These are phyloP conservation scores for Nitzschia sp. DNA, from an alignment of 108 stramenopile species.

Conservation along the genomic window DNA sequence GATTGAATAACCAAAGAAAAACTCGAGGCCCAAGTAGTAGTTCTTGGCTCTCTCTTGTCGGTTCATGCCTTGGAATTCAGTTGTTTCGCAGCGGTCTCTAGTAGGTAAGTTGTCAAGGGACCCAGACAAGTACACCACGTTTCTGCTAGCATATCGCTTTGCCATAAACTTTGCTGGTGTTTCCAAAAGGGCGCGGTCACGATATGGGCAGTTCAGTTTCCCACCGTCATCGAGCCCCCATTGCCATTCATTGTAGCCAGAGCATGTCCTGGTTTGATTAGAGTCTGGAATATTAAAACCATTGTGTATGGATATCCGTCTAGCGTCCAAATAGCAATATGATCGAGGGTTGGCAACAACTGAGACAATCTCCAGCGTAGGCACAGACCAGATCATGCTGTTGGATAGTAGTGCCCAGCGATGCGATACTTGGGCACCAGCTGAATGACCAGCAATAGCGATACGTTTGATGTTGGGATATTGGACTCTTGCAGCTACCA, in stretches of 20 bases:
- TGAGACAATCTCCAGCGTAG: conserved; percentile 35
- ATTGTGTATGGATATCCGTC: conserved; percentile 44
- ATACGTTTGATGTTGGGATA: conserved; percentile 60
- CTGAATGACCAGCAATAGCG: conserved; percentile 77
- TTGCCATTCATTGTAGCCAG: conserved; percentile 66
- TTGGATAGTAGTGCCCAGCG: conserved; percentile 79
- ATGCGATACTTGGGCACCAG: conserved; percentile 79
- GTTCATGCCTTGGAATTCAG: conserved; percentile 63
- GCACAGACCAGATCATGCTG: conserved; percentile 29
- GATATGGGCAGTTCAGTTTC: conserved; percentile 56
- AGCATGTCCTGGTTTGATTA: conserved; percentile 39
- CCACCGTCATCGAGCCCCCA: conserved; percentile 72
- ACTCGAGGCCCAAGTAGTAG: conserved; percentile 42
- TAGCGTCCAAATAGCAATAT: conserved; percentile 65
- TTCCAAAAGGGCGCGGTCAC: conserved; percentile 32
- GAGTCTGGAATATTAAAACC: conserved; percentile 7
- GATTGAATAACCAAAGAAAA: too few species aligned
- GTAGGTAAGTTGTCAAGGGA: conserved; percentile 52
- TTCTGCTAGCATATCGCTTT: conserved; percentile 50
- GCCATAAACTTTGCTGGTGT: conserved; percentile 33
- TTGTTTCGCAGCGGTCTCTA: conserved; percentile 53
- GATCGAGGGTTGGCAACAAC: conserved; percentile 83
- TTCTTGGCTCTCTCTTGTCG: conserved; percentile 55
- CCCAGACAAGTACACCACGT: conserved; percentile 72
- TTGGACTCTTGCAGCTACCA: conserved; percentile 23